A percentile compares a stretch with the other conserved stretches of the same genome.
These are phyloP conservation scores for Hygrophorus russula DNA, from an alignment of 768 basidiomycete species.

Conservation along the genomic window DNA sequence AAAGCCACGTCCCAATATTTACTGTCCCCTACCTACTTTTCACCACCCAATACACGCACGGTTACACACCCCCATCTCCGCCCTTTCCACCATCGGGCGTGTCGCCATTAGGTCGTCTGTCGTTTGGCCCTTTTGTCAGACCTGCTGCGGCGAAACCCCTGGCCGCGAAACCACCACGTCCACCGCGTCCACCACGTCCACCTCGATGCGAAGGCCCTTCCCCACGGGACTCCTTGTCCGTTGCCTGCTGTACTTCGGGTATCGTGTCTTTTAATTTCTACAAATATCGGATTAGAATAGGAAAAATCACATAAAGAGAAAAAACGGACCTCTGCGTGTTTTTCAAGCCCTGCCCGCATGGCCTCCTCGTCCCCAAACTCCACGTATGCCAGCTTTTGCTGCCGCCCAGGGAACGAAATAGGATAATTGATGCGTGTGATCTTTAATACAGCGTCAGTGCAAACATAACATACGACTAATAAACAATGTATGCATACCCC, in stretches of 20 bases:
- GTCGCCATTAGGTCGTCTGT: constrained; percentile 5
- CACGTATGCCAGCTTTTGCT: constrained; percentile 63
- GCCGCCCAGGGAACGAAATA: constrained; percentile 31
- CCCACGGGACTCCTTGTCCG: constrained; percentile 38
- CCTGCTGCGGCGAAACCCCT: constrained; percentile 64
- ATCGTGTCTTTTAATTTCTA: constrained; percentile 61
- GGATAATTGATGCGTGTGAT: constrained; percentile 64
- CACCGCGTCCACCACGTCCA: constrained; percentile 45
- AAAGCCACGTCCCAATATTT: neutral
- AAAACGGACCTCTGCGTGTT: constrained; percentile 54
- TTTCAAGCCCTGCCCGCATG: constrained; percentile 71
- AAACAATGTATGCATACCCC: constrained; percentile 37
- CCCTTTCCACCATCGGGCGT: neutral
- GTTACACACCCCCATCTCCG: neutral
- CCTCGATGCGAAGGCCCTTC: constrained; percentile 26
- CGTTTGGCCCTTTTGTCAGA: constrained; percentile 28
- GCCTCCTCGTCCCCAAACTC: constrained; percentile 85
- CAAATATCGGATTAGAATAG: constrained; percentile 5
- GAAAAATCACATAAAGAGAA: constrained; percentile 1
- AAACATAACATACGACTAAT: neutral
- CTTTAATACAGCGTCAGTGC: constrained; percentile 20
- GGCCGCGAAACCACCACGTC: constrained; percentile 39
- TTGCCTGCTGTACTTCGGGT: constrained; percentile 64
- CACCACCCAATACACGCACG: neutral
- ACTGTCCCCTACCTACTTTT: neutral